Conservation (phyloP, 1,284 basidiomycete genomes). For the Melampsora medusae region DNA sequence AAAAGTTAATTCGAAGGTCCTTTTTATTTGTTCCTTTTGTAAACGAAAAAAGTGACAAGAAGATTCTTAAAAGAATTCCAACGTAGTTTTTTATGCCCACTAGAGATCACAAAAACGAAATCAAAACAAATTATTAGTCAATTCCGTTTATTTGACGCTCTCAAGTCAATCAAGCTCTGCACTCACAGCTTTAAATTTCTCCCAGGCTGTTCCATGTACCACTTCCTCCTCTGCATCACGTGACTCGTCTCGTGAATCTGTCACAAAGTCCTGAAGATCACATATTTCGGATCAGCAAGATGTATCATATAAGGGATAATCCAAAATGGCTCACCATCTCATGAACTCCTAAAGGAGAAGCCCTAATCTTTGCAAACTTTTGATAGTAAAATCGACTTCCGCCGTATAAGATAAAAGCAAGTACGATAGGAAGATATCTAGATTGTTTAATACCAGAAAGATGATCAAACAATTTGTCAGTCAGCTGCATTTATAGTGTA, state of each 20-base stretch:
- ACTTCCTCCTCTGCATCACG: conserved; percentile 26
- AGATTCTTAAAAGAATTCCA: too few relatives aligned
- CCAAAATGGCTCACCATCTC: conserved; percentile 12
- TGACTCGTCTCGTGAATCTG: conserved; percentile 27
- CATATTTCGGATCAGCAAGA: not conserved
- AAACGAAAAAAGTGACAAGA: too few relatives aligned
- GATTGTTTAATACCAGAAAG: not conserved
- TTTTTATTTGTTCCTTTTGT: too few relatives aligned
- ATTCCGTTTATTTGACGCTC: too few relatives aligned
- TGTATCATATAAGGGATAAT: not conserved
- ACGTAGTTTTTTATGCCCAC: too few relatives aligned
- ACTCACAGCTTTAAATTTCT: conserved; percentile 28
- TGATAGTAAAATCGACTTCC: not conserved
- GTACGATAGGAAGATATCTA: conserved; percentile 16
- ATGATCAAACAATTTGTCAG: not conserved
- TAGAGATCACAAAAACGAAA: too few relatives aligned
- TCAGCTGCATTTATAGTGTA: not conserved
- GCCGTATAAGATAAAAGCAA: conserved; percentile 4
- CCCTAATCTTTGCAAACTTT: not conserved
- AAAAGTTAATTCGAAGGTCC: too few relatives aligned
- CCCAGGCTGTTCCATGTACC: not conserved
- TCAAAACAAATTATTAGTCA: too few relatives aligned
- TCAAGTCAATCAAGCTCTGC: too few relatives aligned
- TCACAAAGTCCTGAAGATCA: conserved; percentile 20
- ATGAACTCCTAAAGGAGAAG: conserved; percentile 5